Percentiles rank a stretch among this genome's conserved stretches.
Conservation (phyloP, 345 rosid species). For the Syzygium aromaticum region DNA sequence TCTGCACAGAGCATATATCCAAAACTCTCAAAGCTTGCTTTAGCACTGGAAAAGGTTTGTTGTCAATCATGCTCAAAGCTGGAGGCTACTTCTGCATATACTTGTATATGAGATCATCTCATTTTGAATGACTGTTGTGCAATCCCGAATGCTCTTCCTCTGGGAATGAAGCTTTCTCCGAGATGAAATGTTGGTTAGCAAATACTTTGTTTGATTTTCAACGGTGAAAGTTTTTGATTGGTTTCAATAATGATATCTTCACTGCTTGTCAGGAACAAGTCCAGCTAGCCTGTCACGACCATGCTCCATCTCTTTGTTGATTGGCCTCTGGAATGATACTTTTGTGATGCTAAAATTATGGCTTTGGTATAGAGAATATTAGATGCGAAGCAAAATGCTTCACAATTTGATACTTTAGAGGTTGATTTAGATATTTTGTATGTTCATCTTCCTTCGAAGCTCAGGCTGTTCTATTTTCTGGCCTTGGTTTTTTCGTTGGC, state of each 20-base stretch:
- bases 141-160: background rate
- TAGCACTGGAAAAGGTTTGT: constrained; percentile 84
- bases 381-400: background rate
- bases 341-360: background rate
- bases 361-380: background rate
- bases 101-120: background rate
- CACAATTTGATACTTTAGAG: background rate
- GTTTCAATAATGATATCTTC: background rate
- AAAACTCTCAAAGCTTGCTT: constrained; percentile 83
- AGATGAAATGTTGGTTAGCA: background rate
- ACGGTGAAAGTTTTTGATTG: background rate
- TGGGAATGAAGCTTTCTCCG: background rate
- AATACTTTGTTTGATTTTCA: background rate
- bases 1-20: constrained; percentile 73
- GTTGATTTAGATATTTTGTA: background rate
- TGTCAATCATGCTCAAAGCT: background rate
- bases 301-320: background rate
- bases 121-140: background rate
- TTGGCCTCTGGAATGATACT: background rate
- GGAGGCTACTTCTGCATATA: background rate
- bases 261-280: background rate
- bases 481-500: background rate
- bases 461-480: background rate
- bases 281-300: background rate
- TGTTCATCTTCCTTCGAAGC: background rate